phyloP scores from a whole-genome alignment of 768 basidiomycete genomes.

The Tephrocybe sp. region DNA sequence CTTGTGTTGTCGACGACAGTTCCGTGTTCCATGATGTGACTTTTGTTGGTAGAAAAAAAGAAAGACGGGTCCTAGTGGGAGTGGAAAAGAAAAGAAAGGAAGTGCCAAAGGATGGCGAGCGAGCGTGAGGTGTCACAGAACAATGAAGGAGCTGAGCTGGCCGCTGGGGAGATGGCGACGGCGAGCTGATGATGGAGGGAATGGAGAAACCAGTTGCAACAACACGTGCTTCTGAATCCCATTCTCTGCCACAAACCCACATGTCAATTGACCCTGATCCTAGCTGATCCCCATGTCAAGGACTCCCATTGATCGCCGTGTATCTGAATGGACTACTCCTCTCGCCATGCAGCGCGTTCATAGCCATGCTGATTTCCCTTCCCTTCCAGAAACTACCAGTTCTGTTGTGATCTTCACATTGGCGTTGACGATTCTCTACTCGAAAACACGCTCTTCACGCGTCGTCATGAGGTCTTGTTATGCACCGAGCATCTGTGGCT shows the following conservation, averaged over 20 bases:
- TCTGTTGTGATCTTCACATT: constrained; percentile 84
- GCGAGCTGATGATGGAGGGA: constrained; percentile 18
- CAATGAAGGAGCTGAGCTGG: constrained; percentile 15
- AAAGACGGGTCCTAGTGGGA: constrained; percentile 32
- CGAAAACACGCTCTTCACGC: neutral
- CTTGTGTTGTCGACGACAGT: constrained; percentile 24
- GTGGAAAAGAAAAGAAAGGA: constrained; percentile 39
- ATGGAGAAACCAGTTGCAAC: constrained; percentile 20
- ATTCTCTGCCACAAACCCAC: neutral
- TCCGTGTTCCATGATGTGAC: constrained; percentile 26
- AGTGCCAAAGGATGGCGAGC: constrained; percentile 27
- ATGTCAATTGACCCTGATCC: constrained; percentile 6
- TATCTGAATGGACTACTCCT: constrained; percentile 8
- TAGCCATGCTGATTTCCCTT: constrained; percentile 28
- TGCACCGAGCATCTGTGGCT: constrained; percentile 61
- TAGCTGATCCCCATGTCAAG: neutral
- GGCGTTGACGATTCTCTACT: constrained; percentile 58
- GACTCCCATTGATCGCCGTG: constrained; percentile 2
- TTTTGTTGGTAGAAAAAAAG: constrained; percentile 24
- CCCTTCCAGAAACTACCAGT: constrained; percentile 43
- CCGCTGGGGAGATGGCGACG: constrained; percentile 13
- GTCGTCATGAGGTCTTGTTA: constrained; percentile 1
- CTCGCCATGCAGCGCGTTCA: neutral
- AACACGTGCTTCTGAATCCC: constrained; percentile 16
- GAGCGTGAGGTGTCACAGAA: constrained; percentile 17